Evolutionary conservation across 768 basidiomycete genomes (phyloP).

Genomic region (Trametes maxima): DNA sequence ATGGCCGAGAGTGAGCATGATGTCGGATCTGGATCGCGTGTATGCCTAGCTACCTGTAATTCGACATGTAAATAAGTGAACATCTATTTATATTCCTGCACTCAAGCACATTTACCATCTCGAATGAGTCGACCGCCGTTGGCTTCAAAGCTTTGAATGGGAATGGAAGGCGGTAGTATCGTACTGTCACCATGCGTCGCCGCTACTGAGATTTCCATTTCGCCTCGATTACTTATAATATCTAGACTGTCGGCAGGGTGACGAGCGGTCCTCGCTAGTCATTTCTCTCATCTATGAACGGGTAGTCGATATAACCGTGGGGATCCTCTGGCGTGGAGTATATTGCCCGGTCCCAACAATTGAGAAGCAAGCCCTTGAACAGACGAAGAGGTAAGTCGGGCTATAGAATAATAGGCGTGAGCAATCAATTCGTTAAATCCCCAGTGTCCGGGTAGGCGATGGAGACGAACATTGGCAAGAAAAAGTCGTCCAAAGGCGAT

Average conservation of each 20-base stretch:
- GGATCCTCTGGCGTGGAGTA: slow-evolving; percentile 6
- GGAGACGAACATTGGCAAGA: slow-evolving; percentile 27
- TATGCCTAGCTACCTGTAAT: slow-evolving; percentile 27
- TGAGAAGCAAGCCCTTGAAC: slow-evolving; percentile 12
- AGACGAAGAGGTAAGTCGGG: slow-evolving; percentile 19
- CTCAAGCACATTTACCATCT: too few species aligned
- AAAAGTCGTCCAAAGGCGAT: slow-evolving; percentile 30
- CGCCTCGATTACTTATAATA: too few species aligned
- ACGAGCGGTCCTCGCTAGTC: too few species aligned
- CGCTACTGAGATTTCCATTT: too few species aligned
- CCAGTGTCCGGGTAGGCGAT: neutral
- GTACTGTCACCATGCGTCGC: too few species aligned
- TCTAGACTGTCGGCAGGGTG: too few species aligned
- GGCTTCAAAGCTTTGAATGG: too few species aligned
- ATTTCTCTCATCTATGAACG: slow-evolving; percentile 1
- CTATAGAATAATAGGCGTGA: neutral
- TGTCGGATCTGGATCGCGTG: slow-evolving; percentile 20
- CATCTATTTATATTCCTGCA: slow-evolving; percentile 19
- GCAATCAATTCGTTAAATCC: neutral
- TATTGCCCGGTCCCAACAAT: neutral
- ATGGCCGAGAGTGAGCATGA: slow-evolving; percentile 17
- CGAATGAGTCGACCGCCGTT: too few species aligned
- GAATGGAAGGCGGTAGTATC: too few species aligned
- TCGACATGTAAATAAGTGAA: slow-evolving; percentile 20
- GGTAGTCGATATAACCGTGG: slow-evolving; percentile 24